Conservation (phyloP, 73 alveolate genomes). For the Symbiodinium natans region DNA sequence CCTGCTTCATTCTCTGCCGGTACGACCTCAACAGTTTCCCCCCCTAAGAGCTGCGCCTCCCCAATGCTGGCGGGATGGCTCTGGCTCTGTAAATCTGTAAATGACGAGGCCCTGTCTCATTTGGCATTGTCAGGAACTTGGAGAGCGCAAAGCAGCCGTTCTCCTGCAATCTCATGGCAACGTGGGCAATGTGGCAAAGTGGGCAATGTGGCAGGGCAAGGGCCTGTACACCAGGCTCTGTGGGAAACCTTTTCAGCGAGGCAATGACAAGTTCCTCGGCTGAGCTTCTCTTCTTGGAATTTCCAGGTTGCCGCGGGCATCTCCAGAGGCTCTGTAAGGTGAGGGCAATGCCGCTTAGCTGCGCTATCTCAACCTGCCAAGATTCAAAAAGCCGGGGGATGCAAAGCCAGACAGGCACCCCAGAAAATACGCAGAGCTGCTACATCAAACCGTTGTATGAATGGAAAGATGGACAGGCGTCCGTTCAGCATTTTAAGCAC, state of each 20-base stretch:
- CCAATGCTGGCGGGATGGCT: too few species aligned
- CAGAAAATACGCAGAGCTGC: too few species aligned
- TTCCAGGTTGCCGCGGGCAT: not conserved
- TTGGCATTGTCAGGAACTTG: constrained; percentile 86
- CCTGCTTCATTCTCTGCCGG: constrained; percentile 71
- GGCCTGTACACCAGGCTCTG: constrained; percentile 82
- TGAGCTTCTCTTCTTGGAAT: not conserved
- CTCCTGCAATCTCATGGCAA: not conserved
- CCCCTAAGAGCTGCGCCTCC: too few species aligned
- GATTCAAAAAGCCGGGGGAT: too few species aligned
- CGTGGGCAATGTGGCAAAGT: not conserved
- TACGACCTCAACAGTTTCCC: not conserved
- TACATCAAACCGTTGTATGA: too few species aligned
- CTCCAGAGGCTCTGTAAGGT: not conserved
- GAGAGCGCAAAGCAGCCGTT: constrained; percentile 76
- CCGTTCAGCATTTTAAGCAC: too few species aligned
- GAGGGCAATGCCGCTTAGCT: constrained; percentile 54
- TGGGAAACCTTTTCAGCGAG: constrained; percentile 51
- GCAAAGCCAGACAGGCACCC: too few species aligned
- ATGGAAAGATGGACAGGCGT: too few species aligned
- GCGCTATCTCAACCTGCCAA: constrained; percentile 67
- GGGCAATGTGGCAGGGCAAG: not conserved
- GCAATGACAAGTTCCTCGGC: constrained; percentile 40
- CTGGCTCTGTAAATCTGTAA: too few species aligned
- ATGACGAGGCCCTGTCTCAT: not conserved